phyloP scores from a whole-genome alignment of 2,329 filamentous ascomycete genomes.

The Annulohypoxylon truncatum region DNA sequence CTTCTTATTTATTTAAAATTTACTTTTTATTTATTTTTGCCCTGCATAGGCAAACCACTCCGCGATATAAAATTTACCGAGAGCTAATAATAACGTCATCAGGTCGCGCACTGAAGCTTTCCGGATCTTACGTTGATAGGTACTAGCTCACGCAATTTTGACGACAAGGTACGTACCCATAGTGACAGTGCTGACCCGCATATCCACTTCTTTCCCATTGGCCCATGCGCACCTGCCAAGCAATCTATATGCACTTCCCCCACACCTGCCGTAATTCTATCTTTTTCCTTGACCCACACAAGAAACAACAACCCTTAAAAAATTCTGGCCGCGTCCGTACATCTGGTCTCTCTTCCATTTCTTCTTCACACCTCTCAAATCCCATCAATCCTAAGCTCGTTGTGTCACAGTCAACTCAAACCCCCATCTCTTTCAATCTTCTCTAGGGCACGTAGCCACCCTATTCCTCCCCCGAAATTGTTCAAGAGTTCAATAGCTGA shows the following conservation, averaged over 20 bases:
- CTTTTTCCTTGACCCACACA: slow-evolving; percentile 46
- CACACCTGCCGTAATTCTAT: slow-evolving; percentile 47
- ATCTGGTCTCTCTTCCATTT: slow-evolving; percentile 48
- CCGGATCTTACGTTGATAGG: slow-evolving; percentile 13
- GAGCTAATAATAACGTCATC: slow-evolving; percentile 19
- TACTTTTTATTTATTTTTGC: background rate
- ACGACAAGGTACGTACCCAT: slow-evolving; percentile 31
- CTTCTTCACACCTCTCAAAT: slow-evolving; percentile 55
- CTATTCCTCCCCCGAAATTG: slow-evolving; percentile 75
- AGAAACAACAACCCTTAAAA: slow-evolving; percentile 52
- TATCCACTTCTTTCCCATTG: slow-evolving; percentile 36
- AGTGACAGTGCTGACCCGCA: background rate
- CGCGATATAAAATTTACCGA: background rate
- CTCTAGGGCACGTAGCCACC: slow-evolving; percentile 92
- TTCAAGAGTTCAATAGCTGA: slow-evolving; percentile 75
- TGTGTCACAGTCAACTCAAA: slow-evolving; percentile 52
- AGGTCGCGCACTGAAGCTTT: slow-evolving; percentile 18
- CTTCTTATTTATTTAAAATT: background rate
- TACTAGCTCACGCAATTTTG: slow-evolving; percentile 15
- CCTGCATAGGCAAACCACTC: background rate
- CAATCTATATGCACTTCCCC: slow-evolving; percentile 31
- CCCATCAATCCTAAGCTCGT: slow-evolving; percentile 55
- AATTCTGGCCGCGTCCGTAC: slow-evolving; percentile 51
- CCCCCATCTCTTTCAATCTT: slow-evolving; percentile 59
- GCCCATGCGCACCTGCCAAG: slow-evolving; percentile 34